Conservation (phyloP, 148 eudicot species). For the Chenopodium berlandieri region DNA sequence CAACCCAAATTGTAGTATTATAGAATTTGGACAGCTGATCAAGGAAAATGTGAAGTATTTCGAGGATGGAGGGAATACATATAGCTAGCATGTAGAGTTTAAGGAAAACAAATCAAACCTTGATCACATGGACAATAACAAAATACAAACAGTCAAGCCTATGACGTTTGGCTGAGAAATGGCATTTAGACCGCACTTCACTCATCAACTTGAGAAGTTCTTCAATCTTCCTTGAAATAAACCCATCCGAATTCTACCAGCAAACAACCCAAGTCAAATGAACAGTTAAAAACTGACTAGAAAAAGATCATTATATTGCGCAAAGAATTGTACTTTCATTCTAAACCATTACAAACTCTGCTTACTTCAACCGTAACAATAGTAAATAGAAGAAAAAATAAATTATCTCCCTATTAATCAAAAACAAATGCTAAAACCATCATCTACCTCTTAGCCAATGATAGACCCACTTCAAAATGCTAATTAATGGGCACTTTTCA, state of each 20-base stretch:
- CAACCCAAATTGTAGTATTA: background rate
- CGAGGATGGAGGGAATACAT: too few species aligned
- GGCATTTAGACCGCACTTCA: slow-evolving; percentile 74
- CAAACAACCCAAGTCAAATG: slow-evolving; percentile 11
- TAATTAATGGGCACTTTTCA: too few species aligned
- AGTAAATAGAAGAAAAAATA: background rate
- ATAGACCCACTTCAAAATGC: background rate
- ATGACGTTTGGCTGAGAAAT: slow-evolving; percentile 90
- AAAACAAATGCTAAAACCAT: background rate
- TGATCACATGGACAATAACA: slow-evolving; percentile 61
- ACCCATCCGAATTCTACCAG: slow-evolving; percentile 54
- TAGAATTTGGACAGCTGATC: background rate
- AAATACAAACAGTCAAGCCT: slow-evolving; percentile 88
- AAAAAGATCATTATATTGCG: background rate
- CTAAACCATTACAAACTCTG: background rate
- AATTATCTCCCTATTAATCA: background rate
- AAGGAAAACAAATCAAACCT: slow-evolving; percentile 42
- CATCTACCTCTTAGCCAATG: background rate
- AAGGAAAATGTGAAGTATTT: background rate
- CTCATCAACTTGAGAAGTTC: slow-evolving; percentile 69
- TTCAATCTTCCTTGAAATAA: slow-evolving; percentile 58
- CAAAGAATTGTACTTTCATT: background rate
- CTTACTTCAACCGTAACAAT: background rate
- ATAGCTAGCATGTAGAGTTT: background rate
- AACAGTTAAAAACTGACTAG: background rate